Evolutionary conservation across 208 protist species (phyloP).

Genomic region (Leishmania lainsoni): DNA sequence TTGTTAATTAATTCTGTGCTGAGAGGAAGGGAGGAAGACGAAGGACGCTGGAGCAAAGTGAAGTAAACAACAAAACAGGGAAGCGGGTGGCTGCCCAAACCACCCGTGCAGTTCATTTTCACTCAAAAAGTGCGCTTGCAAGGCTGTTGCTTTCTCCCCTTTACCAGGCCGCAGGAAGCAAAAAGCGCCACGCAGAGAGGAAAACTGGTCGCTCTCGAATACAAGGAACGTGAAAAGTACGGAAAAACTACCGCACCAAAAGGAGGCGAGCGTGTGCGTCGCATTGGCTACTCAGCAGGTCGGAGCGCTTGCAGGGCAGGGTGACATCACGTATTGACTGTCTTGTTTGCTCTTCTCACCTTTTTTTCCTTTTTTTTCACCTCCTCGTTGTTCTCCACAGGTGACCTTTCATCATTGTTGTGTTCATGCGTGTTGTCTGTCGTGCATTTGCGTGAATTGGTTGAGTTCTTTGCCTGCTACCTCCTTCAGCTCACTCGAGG

Average conservation of each 20-base stretch:
- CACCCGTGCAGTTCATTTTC: background rate
- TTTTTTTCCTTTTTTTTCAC: background rate
- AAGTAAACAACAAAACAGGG: background rate
- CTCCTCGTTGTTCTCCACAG: too few species aligned
- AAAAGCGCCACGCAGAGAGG: background rate
- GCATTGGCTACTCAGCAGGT: background rate
- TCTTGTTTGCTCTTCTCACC: background rate
- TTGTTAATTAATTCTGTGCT: background rate
- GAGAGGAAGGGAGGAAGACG: background rate
- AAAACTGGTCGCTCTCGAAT: background rate
- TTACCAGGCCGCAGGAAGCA: too few species aligned
- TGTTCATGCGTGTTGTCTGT: background rate
- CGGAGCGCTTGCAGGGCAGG: background rate
- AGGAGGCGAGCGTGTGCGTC: background rate
- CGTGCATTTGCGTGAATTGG: background rate
- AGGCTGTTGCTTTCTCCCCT: background rate
- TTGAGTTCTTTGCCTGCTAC: background rate
- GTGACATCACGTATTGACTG: background rate
- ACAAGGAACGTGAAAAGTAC: background rate
- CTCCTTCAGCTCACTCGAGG: background rate
- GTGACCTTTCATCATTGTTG: background rate
- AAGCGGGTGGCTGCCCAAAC: background rate
- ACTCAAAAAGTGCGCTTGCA: background rate
- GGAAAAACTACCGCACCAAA: background rate
- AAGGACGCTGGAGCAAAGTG: background rate